Conservation (phyloP, 2,329 filamentous ascomycete genomes). For the Pyrenophora seminiperda region DNA sequence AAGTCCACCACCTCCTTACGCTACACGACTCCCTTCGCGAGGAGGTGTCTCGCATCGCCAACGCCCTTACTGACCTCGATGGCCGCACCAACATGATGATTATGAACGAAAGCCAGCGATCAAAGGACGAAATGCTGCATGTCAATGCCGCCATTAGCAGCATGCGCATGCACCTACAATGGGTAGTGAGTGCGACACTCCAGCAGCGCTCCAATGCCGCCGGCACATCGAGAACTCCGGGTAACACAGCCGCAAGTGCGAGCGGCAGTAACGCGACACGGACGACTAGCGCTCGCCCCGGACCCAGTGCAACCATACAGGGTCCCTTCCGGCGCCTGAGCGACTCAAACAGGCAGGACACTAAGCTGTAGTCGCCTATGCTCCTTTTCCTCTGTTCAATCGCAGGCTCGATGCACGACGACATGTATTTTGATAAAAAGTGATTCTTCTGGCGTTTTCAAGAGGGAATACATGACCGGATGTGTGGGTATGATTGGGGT, state of each 20-base stretch:
- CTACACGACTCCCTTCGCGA: constrained; percentile 66
- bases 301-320: constrained; percentile 33
- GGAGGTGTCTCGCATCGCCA: constrained; percentile 61
- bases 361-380: constrained; percentile 35
- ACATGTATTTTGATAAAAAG: constrained; percentile 29
- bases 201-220: constrained; percentile 47
- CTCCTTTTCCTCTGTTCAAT: background rate
- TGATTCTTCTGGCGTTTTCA: constrained; percentile 7
- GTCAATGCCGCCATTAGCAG: constrained; percentile 64
- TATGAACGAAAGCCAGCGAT: constrained; percentile 65
- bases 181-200: constrained; percentile 64
- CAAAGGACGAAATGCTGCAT: constrained; percentile 66
- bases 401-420: constrained; percentile 10
- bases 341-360: constrained; percentile 45
- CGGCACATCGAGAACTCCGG: constrained; percentile 32
- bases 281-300: constrained; percentile 27
- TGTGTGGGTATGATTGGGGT: background rate
- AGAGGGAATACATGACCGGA: background rate
- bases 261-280: constrained; percentile 34
- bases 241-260: constrained; percentile 27
- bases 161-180: constrained; percentile 65
- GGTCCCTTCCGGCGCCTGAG: constrained; percentile 41
- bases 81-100: constrained; percentile 66
- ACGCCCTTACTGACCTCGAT: constrained; percentile 63
- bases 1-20: constrained; percentile 63